Percentiles rank a stretch among this genome's conserved stretches.
Conservation (phyloP, 225 moss, liverwort and hornwort species). For the Pleurozium schreberi region DNA sequence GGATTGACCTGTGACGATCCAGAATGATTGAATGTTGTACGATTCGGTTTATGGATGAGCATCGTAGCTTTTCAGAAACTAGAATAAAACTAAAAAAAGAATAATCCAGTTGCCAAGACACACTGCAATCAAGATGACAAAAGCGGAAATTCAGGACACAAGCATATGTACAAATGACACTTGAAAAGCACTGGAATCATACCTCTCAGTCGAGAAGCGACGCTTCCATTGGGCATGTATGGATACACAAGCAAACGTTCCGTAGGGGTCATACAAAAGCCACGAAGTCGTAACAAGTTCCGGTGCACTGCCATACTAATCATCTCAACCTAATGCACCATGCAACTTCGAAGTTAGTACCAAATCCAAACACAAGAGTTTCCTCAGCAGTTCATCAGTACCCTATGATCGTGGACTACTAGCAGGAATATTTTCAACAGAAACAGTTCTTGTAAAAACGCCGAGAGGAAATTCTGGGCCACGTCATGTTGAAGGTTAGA, state of each 20-base stretch:
- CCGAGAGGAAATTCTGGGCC: not conserved
- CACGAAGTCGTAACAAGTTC: constrained; percentile 80
- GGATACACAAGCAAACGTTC: constrained; percentile 94
- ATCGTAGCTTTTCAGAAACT: not conserved
- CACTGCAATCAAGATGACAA: not conserved
- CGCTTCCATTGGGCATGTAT: constrained; percentile 94
- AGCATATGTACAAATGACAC: not conserved
- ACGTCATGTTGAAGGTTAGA: not conserved
- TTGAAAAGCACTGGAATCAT: constrained; percentile 5
- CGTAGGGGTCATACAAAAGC: constrained; percentile 84
- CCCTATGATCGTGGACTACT: not conserved
- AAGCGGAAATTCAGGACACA: not conserved
- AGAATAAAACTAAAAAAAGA: not conserved
- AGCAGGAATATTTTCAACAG: not conserved
- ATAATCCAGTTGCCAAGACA: not conserved
- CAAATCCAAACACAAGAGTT: not conserved
- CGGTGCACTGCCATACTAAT: constrained; percentile 97
- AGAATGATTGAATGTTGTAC: not conserved
- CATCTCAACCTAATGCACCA: constrained; percentile 69
- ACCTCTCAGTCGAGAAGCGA: constrained; percentile 85
- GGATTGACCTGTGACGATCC: constrained; percentile 12
- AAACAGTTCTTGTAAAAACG: not conserved
- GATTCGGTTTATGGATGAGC: not conserved
- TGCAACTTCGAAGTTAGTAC: not conserved
- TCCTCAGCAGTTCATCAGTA: not conserved